These are phyloP conservation scores for Takakia lepidozioides DNA, from an alignment of 225 moss, liverwort and hornwort species.

Conservation along the genomic window DNA sequence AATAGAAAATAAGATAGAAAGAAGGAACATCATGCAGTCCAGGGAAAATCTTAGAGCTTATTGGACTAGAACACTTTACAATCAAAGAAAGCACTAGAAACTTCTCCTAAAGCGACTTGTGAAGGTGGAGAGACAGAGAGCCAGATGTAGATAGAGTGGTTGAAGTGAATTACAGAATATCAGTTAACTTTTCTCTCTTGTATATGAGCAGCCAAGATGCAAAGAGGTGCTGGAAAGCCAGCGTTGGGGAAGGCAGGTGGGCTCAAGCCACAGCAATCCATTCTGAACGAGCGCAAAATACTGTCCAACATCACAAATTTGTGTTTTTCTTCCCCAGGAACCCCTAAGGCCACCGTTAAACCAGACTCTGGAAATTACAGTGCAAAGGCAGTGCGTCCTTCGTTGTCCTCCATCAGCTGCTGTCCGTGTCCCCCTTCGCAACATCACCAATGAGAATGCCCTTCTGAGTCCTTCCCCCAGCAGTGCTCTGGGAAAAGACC, in stretches of 20 bases:
- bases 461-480: conserved; percentile 16
- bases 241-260: conserved; percentile 18
- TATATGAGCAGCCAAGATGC: conserved; percentile 53
- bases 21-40: too few species aligned
- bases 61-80: too few species aligned
- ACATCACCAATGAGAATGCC: conserved; percentile 47
- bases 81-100: too few species aligned
- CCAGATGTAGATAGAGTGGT: too few species aligned
- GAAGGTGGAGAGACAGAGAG: too few species aligned
- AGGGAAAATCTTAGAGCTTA: too few species aligned
- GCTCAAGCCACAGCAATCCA: conserved; percentile 17
- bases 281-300: conserved; percentile 38
- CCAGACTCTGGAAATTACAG: conserved; percentile 36
- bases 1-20: too few species aligned
- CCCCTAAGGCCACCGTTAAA: too few species aligned
- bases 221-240: conserved; percentile 19
- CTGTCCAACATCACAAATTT: conserved; percentile 55
- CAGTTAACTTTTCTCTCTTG: too few species aligned
- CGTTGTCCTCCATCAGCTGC: conserved; percentile 15
- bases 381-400: conserved; percentile 20
- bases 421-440: conserved; percentile 49
- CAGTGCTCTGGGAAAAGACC: conserved; percentile 30
- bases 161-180: too few species aligned
- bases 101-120: too few species aligned
- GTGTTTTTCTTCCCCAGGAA: too few species aligned